Base-by-base conservation (phyloP, 2,329 filamentous ascomycete species). In the Ascochyta koolunga region DNA sequence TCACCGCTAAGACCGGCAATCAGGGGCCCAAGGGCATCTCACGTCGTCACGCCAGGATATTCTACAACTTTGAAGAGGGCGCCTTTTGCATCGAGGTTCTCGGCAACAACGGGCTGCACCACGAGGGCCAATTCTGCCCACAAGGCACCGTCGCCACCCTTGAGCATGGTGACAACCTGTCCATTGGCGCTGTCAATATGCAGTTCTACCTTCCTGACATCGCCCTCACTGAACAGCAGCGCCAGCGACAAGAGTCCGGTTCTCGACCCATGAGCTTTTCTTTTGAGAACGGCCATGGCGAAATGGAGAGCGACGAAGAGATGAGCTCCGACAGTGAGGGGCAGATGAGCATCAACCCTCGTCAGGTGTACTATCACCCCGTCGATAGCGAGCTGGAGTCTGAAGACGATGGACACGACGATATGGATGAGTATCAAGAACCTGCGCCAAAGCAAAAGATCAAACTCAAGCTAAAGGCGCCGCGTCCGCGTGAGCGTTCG, bases 11-110 rank as follows among this genome's bases (percentile, higher is more conserved):
- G 38, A 64, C 63, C 2, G 83, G 83, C 5, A 79, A 84, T 42
- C 84, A 85, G 56, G 83, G 85, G 2, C 90, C 89, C 44, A 89
- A 89, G 67, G 84, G 83, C 44, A 92, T 93, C 49, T 93, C 89
- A 3, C 81, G 89, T 56, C 79, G 88, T 62, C 90, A 93, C 70
- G 78, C 90, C 42, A 87, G 86, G 65, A 90, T 93, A 62, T 79
- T 83, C 40, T 93, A 87, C 75, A 89, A 89, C 65, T 79, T 83
- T 57, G 78, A 84, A 11, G 80, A 80, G 35, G 80, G 84, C 18
- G 77, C 84, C 6, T 93, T 90, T 65, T 85, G 90, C 67, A 84
- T 89, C 40, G 76, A 82, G 48, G 82, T 87, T 2, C 77, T 85
- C 43, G 84, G 85, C 31, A 76, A 79, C 58, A 91, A 91, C 62